phyloP scores from a whole-genome alignment of 345 rosid genomes.

The Noccaea bulbosa region DNA sequence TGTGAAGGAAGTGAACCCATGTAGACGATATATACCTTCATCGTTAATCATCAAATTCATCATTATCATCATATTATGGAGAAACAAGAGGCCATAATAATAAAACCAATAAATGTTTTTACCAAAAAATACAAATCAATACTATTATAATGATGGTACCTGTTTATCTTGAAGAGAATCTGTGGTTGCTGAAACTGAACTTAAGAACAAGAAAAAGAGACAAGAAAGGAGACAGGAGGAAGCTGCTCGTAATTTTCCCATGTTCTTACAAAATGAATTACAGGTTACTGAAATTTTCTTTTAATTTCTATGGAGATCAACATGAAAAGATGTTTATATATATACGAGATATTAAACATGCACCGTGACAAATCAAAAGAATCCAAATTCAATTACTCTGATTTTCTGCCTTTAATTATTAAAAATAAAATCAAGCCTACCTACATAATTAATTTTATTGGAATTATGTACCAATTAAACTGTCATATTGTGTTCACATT shows the following conservation, averaged over 20 bases:
- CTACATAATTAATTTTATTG: not conserved
- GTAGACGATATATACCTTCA: constrained; percentile 38
- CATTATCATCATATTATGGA: not conserved
- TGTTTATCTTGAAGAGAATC: constrained; percentile 21
- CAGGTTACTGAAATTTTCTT: constrained; percentile 3
- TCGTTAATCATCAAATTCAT: not conserved
- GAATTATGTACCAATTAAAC: constrained; percentile 24
- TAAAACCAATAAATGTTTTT: too few species aligned
- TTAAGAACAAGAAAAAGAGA: constrained; percentile 3
- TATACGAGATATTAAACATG: constrained; percentile 23
- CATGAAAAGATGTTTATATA: constrained; percentile 13
- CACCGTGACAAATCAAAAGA: constrained; percentile 19
- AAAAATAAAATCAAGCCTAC: not conserved
- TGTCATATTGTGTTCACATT: not conserved
- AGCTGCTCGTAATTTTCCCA: constrained; percentile 23
- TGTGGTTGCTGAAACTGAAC: constrained; percentile 19
- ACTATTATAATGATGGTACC: not conserved
- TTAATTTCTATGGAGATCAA: not conserved
- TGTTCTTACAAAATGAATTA: not conserved
- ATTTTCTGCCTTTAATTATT: constrained; percentile 20
- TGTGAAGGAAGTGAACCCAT: constrained; percentile 40
- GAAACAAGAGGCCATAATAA: not conserved
- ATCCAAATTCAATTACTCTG: constrained; percentile 21
- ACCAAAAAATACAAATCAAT: too few species aligned
- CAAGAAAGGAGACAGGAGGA: constrained; percentile 23